Evolutionary conservation across 257 asterid species (phyloP), one percentile per base, ranked within the genome.

Genomic region (Linderniella brevidens): DNA sequence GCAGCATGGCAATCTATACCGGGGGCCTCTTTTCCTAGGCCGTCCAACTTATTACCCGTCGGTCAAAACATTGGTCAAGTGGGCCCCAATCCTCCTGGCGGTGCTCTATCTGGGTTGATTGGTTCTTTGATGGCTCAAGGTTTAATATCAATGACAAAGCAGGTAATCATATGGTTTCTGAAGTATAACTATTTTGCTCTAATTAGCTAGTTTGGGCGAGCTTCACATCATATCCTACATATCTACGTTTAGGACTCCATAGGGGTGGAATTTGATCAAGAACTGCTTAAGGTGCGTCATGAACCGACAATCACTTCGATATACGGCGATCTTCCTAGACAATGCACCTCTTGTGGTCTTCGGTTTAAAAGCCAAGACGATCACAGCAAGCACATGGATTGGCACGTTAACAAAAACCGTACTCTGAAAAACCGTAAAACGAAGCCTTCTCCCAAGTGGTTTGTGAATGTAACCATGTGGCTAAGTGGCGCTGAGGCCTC

Each of bases 351-450:
- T 0, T 90, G 98, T 58, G 98, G 96, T 16, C 81, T 70, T 55
- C 82, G 98, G 16, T 90, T 90, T 54, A 71, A 68, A 58, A 56
- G 64, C 69, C 98, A 90, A 73, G 98, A 81, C 46, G 93, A 86
- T 66, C 98, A 90, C 69, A 73, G 94, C 62, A 90, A 69, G 60
- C 98, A 85, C 57, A 85, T 90, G 95, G 98, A 88, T 70, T 88
- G 98, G 98, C 98, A 88, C 58, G 98, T 84, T 19, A 84, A 66
- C 60, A 85, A 71, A 88, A 90, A 90, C 50, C 77, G 93, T 38
- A 66, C 76, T 14, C 69, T 78, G 41, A 90, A 60, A 63, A 84
- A 69, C 61, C 92, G 86, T 20, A 85, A 85, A 75, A 70, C 84
- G 16, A 90, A 77, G 47, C 82, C 96, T 41, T 81, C 94, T 57